phyloP scores from a whole-genome alignment of 176 grass and related monocot genomes.

The Oropetium thomaeum region DNA sequence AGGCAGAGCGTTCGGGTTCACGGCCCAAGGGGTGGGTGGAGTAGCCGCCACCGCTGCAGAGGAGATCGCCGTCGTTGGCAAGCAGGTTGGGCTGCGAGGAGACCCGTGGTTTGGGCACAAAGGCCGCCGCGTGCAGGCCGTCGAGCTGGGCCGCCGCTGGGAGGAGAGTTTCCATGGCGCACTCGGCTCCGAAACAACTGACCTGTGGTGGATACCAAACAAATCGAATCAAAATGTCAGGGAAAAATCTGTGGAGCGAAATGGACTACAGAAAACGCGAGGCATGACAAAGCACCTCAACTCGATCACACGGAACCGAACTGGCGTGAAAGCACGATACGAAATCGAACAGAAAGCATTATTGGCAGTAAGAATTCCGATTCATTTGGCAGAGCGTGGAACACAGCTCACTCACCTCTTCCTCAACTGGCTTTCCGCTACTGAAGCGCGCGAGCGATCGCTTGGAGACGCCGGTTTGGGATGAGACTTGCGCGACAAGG shows the following conservation, averaged over 20 bases:
- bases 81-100: slow-evolving; percentile 34
- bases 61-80: slow-evolving; percentile 40
- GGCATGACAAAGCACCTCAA: not conserved
- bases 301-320: not conserved
- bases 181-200: not conserved
- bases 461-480: not conserved
- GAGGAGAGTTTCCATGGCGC: slow-evolving; percentile 56
- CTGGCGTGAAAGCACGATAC: not conserved
- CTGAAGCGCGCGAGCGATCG: not conserved
- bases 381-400: no score
- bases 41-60: slow-evolving; percentile 44
- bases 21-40: slow-evolving; percentile 24
- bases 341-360: not conserved
- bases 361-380: not conserved
- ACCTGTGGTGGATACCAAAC: not conserved
- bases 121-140: slow-evolving; percentile 24
- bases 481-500: no score
- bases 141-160: slow-evolving; percentile 40
- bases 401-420: not conserved
- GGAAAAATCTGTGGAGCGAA: not conserved
- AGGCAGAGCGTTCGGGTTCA: not conserved
- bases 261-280: not conserved
- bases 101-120: slow-evolving; percentile 31
- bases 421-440: not conserved
- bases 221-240: slow-evolving; percentile 30